Evolutionary conservation across 257 asterid species (phyloP).

Genomic region (Orobanche coerulescens): DNA sequence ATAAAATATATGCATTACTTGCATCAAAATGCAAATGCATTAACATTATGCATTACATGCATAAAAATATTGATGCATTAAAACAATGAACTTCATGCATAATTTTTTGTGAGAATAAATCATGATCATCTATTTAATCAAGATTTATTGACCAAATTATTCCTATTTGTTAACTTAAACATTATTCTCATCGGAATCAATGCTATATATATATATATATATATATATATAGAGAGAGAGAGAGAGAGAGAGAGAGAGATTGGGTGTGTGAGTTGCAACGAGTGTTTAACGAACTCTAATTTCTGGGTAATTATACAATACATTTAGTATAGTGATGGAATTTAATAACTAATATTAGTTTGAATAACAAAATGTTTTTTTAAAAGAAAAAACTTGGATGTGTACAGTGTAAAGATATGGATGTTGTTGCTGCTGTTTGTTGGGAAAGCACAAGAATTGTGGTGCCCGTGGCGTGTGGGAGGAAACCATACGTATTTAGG

Average conservation of each 20-base stretch:
- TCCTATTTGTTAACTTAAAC: too few species aligned
- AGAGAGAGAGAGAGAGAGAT: too few species aligned
- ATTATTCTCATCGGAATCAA: too few species aligned
- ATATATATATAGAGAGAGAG: slow-evolving; percentile 23
- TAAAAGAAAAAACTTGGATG: neutral
- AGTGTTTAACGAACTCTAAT: slow-evolving; percentile 30
- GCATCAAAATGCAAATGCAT: too few species aligned
- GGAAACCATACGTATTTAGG: slow-evolving; percentile 35
- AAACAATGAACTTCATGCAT: too few species aligned
- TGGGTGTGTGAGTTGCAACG: slow-evolving; percentile 44
- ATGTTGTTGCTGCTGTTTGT: slow-evolving; percentile 22
- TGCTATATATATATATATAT: slow-evolving; percentile 20
- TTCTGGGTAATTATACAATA: slow-evolving; percentile 10
- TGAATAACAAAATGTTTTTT: neutral
- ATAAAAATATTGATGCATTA: too few species aligned
- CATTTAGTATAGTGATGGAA: neutral
- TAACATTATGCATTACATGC: too few species aligned
- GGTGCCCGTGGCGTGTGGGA: slow-evolving; percentile 55
- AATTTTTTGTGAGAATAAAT: too few species aligned
- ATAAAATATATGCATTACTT: too few species aligned
- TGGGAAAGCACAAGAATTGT: slow-evolving; percentile 59
- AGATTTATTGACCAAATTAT: too few species aligned
- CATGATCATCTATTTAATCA: too few species aligned
- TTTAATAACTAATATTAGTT: neutral
- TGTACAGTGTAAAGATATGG: neutral